Evolutionary conservation across 768 basidiomycete species (phyloP), one percentile per base, ranked within the genome.

Genomic region (Trametes gibbosa): DNA sequence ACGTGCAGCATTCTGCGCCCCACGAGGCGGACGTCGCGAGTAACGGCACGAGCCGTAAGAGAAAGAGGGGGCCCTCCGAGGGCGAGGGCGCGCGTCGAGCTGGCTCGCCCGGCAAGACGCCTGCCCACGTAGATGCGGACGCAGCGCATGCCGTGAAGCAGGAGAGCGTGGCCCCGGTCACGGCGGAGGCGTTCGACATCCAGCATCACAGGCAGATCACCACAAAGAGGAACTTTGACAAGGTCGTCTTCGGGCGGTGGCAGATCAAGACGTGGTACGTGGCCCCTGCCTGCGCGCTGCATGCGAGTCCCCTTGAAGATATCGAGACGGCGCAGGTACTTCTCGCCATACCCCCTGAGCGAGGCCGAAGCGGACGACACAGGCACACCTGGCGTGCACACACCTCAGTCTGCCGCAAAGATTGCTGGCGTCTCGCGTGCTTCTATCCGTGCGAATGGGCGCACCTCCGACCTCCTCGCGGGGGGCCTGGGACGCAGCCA

Each of bases 191-290:
- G 58, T 83, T 79, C 66, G 87, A 89, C 65, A 73, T 87, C 25
- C 77, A 84, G 59, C 84, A 84, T 54, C 86, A 88, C 68, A 84
- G 83, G 68, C 79, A 84, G 69, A 80, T 85, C 62, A 83, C 82
- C 23, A 80, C 84, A 5, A 83, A 86, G 65, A 80, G 90, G 60
- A 97, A 95, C 70, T 93, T 95, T 68, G 92, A 94, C 60, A 84
- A 83, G 66, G 91, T 95, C 62, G 82, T 85, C 66, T 92, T 94
- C 73, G 92, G 91, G 43, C 78, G 85, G 25, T 95, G 89, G 84
- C 81, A 89, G 70, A 90, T 97, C 66, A 88, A 86, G 70, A 92
- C 93, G 9, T 95, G 94, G 94, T 93, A 65, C 65, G 85, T 77
- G 8, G 3, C 48, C 25, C 41, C 35, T 46, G 39, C 37, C 37